Conservation (phyloP, 2,329 filamentous ascomycete species). For the Sporothrix euskadiensis region DNA sequence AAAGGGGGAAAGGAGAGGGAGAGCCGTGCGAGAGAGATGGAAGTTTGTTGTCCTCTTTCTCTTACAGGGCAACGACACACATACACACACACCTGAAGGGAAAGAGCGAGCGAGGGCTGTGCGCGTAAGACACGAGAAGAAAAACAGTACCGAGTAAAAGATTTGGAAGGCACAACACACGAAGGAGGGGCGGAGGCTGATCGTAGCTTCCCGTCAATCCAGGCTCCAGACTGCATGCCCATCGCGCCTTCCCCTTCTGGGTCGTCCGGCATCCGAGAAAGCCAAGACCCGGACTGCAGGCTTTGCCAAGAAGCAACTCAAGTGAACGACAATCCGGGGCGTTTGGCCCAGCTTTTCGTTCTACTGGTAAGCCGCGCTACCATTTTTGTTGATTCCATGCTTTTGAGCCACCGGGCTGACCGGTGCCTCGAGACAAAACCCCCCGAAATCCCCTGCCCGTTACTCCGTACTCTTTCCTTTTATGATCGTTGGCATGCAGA, state of each 20-base stretch:
- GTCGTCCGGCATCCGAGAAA: neutral
- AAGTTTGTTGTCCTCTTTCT: neutral
- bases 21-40: neutral
- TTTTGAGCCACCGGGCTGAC: neutral
- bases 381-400: neutral
- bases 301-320: neutral
- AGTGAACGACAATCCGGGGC: neutral
- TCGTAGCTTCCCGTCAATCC: neutral
- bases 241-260: slow-evolving; percentile 14
- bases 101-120: neutral
- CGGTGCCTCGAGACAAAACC: neutral
- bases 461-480: neutral
- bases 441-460: neutral
- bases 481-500: neutral
- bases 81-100: neutral
- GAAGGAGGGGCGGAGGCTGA: neutral
- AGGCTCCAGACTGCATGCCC: neutral
- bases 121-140: neutral
- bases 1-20: neutral
- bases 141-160: neutral
- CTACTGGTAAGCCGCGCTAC: neutral
- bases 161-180: slow-evolving; percentile 13
- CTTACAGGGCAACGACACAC: slow-evolving; percentile 10
- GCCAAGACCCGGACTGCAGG: neutral
- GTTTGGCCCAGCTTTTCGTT: neutral